Base-by-base conservation (phyloP, 2,329 filamentous ascomycete species). In the Cladosporium sp. region DNA sequence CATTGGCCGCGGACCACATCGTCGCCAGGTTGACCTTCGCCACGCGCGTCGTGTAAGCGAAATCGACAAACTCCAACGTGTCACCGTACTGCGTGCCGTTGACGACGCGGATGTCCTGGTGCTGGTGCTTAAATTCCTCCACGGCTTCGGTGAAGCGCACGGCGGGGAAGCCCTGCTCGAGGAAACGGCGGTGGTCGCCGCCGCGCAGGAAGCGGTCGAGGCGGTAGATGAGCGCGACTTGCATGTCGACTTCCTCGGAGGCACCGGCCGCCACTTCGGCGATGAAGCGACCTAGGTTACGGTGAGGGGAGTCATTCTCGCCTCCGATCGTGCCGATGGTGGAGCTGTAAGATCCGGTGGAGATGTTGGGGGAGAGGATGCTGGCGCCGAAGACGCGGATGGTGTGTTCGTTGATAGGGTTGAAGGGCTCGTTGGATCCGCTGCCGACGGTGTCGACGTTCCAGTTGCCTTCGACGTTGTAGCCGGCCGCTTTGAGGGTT, bases 391-490 rank as follows among this genome's bases (percentile, higher is more conserved):
- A 82, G 12, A 78, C 67, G n/a, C 79, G 76, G 54, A 82, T 71
- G 5, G 76, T 78, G 58, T 73, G 71, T 32, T 13, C 55, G 50
- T 65, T 65, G 56, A 64, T 63, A 5, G 63, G 56, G 9, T 50
- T 52, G 45, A 62, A 63, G 71, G 76, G 56, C 20, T 78, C 72
- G 48, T 67, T 58, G 38, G 55, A 56, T 29, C 62, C 61, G 6
- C 61, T 77, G 30, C 80, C 80, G 5, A 82, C 74, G 50, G 81
- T 80, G 63, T 82, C 79, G 65, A 78, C 76, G 56, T 76, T 82
- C 49, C 79, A 72, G 71, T 80, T 80, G 12, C 73, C 79, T 63
- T 80, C 77, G 3, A 82, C 76, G 58, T 80, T 76, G 7, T 73
- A 72, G 41, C 68, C 75, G 5, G 71, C 66, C 56, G 79, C 78